Percentiles rank a stretch among this genome's conserved stretches.
phyloP scores from a whole-genome alignment of 139 green algal species.

The Chlorella sorokiniana region DNA sequence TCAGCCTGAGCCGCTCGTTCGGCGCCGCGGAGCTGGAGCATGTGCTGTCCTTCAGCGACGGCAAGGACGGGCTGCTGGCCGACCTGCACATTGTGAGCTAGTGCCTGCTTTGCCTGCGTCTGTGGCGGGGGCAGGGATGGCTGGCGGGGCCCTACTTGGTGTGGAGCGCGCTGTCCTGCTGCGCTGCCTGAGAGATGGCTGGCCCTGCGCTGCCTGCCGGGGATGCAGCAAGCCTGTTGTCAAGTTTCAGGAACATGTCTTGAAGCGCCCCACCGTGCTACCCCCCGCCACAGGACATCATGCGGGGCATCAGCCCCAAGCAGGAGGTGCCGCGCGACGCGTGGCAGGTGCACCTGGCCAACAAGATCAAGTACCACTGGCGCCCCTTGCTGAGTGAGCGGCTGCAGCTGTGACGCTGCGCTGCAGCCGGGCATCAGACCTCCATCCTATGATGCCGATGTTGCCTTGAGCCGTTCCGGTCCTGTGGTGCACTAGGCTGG shows the following conservation, averaged over 20 bases:
- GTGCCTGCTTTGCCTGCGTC: not conserved
- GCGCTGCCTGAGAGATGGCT: too few relatives aligned
- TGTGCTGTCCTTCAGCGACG: constrained; percentile 31
- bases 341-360: constrained; percentile 45
- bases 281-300: constrained; percentile 28
- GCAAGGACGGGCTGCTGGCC: constrained; percentile 45
- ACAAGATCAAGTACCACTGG: constrained; percentile 56
- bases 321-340: constrained; percentile 25
- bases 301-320: constrained; percentile 48
- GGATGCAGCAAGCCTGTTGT: too few relatives aligned
- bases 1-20: constrained; percentile 40
- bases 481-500: too few relatives aligned
- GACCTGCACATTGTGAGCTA: constrained; percentile 45
- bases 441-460: too few relatives aligned
- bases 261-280: not conserved
- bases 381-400: constrained; percentile 12
- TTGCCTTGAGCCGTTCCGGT: too few relatives aligned
- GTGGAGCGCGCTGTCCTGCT: too few relatives aligned
- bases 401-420: not conserved
- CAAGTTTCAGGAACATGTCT: too few relatives aligned
- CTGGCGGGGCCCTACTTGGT: too few relatives aligned
- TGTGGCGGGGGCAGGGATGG: too few relatives aligned
- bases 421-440: not conserved
- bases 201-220: too few relatives aligned
- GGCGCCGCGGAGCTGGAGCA: constrained; percentile 45